phyloP scores from a whole-genome alignment of 768 basidiomycete genomes.

The Pleurotus giganteus region DNA sequence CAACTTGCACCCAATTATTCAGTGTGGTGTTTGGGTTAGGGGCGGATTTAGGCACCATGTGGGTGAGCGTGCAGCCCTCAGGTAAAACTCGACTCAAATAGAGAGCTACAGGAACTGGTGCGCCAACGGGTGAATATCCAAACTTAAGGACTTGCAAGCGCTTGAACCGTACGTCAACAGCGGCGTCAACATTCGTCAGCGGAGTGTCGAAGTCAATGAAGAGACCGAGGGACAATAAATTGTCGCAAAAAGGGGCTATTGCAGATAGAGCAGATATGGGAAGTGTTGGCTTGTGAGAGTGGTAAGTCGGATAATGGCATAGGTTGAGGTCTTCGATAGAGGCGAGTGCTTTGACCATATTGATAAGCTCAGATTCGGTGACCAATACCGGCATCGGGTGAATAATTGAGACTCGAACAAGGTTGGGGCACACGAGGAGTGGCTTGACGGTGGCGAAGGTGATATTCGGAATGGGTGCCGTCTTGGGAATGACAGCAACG shows the following conservation, averaged over 20 bases:
- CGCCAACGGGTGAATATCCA: neutral
- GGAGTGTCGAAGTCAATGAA: no score
- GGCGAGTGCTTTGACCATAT: neutral
- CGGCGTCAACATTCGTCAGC: neutral
- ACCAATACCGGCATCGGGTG: neutral
- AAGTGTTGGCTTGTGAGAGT: neutral
- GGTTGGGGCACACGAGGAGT: neutral
- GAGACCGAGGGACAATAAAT: neutral
- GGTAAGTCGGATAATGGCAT: neutral
- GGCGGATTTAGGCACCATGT: no score
- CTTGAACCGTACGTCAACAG: neutral
- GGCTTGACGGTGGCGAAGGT: neutral
- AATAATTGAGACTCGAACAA: neutral
- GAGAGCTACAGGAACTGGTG: neutral
- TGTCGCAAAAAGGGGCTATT: neutral
- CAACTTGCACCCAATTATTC: no score
- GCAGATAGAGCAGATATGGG: neutral
- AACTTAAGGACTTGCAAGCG: neutral
- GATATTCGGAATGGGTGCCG: no score
- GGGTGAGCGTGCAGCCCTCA: neutral
- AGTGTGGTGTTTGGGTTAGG: no score
- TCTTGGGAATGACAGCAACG: no score
- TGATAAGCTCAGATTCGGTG: neutral
- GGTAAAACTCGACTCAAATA: neutral
- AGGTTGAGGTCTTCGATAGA: no score